Percentiles rank a stretch among this genome's conserved stretches.
phyloP scores from a whole-genome alignment of 1,284 basidiomycete genomes.

The Tylopilus sp. region DNA sequence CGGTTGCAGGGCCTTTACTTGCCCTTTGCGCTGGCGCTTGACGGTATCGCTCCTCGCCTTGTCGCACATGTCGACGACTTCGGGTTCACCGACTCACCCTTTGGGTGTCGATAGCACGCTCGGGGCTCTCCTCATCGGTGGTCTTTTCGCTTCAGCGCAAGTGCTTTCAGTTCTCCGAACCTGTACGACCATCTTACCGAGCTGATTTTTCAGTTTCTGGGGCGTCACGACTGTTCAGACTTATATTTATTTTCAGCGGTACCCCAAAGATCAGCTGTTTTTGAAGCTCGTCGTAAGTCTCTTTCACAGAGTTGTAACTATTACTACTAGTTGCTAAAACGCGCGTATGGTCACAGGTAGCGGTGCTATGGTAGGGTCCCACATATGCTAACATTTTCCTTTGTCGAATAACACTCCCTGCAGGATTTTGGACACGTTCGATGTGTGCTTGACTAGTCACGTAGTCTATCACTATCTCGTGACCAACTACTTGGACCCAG shows the following conservation, averaged over 20 bases:
- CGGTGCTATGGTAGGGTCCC: slow-evolving; percentile 20
- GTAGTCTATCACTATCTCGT: slow-evolving; percentile 54
- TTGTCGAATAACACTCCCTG: not conserved
- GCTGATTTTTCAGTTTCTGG: slow-evolving; percentile 42
- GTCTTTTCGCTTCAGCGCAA: slow-evolving; percentile 45
- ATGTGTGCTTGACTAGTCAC: slow-evolving; percentile 45
- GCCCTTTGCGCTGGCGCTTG: not conserved
- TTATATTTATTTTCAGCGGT: slow-evolving; percentile 46
- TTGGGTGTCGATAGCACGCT: slow-evolving; percentile 38
- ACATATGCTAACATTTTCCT: not conserved
- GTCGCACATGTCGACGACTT: slow-evolving; percentile 10
- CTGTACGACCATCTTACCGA: not conserved
- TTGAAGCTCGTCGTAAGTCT: slow-evolving; percentile 42
- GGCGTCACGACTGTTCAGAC: slow-evolving; percentile 56
- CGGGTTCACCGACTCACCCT: not conserved
- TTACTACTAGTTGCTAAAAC: not conserved
- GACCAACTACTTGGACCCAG: slow-evolving; percentile 44
- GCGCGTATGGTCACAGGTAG: slow-evolving; percentile 3
- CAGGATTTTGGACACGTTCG: slow-evolving; percentile 49
- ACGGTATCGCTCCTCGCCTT: not conserved
- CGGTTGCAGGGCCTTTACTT: not conserved
- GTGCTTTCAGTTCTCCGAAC: not conserved
- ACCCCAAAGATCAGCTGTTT: slow-evolving; percentile 36
- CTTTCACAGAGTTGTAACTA: not conserved
- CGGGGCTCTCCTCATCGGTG: slow-evolving; percentile 47